A percentile compares a stretch with the other conserved stretches of the same genome.
Evolutionary conservation across 768 basidiomycete species (phyloP).

Genomic region (Termitomyces sp.): DNA sequence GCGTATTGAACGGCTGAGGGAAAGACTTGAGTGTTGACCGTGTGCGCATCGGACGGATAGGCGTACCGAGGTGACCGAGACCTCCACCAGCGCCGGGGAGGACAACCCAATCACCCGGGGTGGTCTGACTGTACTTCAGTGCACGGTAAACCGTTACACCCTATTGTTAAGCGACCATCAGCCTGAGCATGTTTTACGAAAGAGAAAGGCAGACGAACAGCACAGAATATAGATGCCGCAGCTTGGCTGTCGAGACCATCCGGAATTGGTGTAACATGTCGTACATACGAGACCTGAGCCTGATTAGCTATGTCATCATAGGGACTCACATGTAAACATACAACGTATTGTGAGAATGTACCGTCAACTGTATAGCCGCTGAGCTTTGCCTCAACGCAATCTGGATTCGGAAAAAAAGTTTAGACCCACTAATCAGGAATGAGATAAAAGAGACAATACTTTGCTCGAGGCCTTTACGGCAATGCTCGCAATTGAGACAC

Average conservation of each 20-base stretch:
- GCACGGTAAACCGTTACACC: conserved; percentile 86
- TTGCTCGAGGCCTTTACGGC: conserved; percentile 70
- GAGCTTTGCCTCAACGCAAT: conserved; percentile 54
- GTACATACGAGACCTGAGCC: conserved; percentile 56
- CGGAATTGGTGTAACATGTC: conserved; percentile 78
- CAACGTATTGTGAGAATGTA: conserved; percentile 68
- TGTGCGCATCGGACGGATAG: neutral
- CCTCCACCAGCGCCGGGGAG: conserved; percentile 79
- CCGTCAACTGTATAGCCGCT: conserved; percentile 77
- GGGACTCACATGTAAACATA: conserved; percentile 17
- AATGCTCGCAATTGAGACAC: conserved; percentile 72
- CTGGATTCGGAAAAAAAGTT: conserved; percentile 20
- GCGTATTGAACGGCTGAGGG: conserved; percentile 71
- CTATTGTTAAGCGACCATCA: conserved; percentile 21
- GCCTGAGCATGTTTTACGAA: conserved; percentile 7
- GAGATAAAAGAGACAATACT: conserved; percentile 30
- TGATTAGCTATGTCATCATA: neutral
- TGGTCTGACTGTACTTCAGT: conserved; percentile 62
- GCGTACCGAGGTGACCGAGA: conserved; percentile 70
- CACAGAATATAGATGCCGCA: conserved; percentile 75
- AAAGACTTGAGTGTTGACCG: neutral
- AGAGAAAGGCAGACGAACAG: conserved; percentile 34
- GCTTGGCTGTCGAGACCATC: conserved; percentile 55
- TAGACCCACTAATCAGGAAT: neutral
- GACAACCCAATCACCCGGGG: conserved; percentile 69